A percentile compares a stretch with the other conserved stretches of the same genome.
These are phyloP conservation scores for Tuber aestivum DNA, from an alignment of 495 filamentous ascomycete species.

Conservation along the genomic window DNA sequence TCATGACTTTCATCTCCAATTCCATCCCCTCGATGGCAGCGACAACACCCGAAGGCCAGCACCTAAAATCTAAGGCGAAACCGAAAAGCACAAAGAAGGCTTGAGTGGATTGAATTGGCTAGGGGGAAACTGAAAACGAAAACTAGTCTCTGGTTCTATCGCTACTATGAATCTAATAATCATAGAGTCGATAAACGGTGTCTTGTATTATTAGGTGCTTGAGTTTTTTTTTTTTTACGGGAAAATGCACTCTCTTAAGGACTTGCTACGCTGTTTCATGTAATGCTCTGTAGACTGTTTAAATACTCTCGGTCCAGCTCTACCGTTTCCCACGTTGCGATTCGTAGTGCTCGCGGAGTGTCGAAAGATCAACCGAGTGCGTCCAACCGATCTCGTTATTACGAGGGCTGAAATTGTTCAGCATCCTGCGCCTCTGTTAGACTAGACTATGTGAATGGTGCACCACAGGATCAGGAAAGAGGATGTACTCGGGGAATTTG, in stretches of 20 bases:
- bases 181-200: background rate
- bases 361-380: constrained; percentile 21
- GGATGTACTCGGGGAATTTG: constrained; percentile 64
- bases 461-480: background rate
- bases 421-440: constrained; percentile 19
- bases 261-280: constrained; percentile 7
- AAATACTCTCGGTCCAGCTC: constrained; percentile 8
- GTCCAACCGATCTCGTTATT: constrained; percentile 37
- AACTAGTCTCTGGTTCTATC: background rate
- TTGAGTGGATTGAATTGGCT: constrained; percentile 19
- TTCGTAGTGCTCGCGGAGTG: constrained; percentile 29
- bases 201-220: constrained; percentile 7
- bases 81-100: constrained; percentile 18
- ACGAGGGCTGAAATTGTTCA: constrained; percentile 33
- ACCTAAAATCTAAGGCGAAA: constrained; percentile 14
- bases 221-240: background rate
- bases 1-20: constrained; percentile 51
- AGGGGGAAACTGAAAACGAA: background rate
- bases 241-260: constrained; percentile 4
- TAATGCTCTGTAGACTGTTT: constrained; percentile 15
- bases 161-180: background rate
- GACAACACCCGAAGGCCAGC: constrained; percentile 19
- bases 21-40: constrained; percentile 32
- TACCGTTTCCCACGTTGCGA: constrained; percentile 11
- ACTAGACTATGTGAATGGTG: constrained; percentile 4